These are phyloP conservation scores for Acanthamoeba polyphaga DNA, from an alignment of 208 protist genomes.

Conservation along the genomic window DNA sequence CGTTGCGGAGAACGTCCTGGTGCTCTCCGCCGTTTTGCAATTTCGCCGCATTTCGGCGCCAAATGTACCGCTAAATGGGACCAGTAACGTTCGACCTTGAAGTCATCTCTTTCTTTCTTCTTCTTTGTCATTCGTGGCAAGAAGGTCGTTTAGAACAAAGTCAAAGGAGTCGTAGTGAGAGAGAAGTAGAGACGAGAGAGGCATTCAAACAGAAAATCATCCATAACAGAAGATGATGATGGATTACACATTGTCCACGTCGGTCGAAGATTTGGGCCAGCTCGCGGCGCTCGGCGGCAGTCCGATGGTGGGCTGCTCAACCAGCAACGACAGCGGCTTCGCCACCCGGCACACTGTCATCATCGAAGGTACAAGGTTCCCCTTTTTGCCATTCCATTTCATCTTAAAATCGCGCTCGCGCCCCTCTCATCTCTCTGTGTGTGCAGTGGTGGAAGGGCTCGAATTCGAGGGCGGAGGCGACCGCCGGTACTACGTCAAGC, in stretches of 20 bases:
- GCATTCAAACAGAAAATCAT: too few species aligned
- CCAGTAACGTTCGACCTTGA: not conserved
- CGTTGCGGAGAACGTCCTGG: too few species aligned
- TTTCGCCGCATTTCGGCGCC: not conserved
- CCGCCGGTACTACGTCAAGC: conserved; percentile 7
- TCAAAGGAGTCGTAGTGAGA: not conserved
- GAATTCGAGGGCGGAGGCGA: not conserved
- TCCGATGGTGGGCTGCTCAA: not conserved
- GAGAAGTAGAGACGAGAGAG: not conserved
- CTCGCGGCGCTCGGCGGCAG: not conserved
- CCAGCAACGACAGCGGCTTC: conserved; percentile 3
- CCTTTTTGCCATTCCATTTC: not conserved
- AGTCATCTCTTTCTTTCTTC: not conserved
- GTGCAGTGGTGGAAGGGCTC: not conserved
- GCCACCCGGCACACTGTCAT: not conserved
- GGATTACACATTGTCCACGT: not conserved
- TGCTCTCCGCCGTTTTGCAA: too few species aligned
- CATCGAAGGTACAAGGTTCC: not conserved
- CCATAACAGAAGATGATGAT: not conserved
- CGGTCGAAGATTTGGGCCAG: not conserved
- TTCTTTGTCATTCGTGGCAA: not conserved
- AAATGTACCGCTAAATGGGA: not conserved
- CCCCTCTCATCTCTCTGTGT: not conserved
- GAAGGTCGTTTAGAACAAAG: not conserved
- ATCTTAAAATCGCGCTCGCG: not conserved